Evolutionary conservation across 371 early-diverging fungal species (phyloP), one percentile per base, ranked within the genome.

Genomic region (Ordospora pajunii): DNA sequence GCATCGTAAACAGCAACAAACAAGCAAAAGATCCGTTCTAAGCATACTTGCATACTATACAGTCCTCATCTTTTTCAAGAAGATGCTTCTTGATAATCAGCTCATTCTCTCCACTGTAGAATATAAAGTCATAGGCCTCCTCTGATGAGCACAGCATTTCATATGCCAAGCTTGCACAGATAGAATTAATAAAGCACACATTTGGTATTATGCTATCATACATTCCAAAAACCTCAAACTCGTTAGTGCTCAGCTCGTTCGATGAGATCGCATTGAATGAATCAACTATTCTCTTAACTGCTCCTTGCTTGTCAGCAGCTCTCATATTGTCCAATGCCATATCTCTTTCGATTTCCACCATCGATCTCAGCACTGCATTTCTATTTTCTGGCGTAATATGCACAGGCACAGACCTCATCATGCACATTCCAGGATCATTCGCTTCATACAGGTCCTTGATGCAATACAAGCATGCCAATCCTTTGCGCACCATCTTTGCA

Each of bases 401-500:
- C 50, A 64, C 7, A 1, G 37, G 68, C 49, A 62, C 1, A 27
- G 43, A 42, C 14, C 25, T 48, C 72, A 78, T 37, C 2, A 72
- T 23, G 27, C 81, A 81, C 0, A 67, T 40, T 21, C 19, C 32
- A 19, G 25, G 12, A 1, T 27, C 49, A 21, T 67, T 40, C 52
- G 62, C 40, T 67, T 21, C 45, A 52, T 80, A 82, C 2, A 82
- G 6, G 7, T 74, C 70, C 45, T 68, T 69, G 0, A 82, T 78
- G 40, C 83, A 82, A 67, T 80, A 80, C 43, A 82, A 44, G 53
- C 83, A 82, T 27, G 73, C 67, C 3, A 14, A 48, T 9, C n/a
- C 50, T n/a, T 23, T 62, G 17, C n/a, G 46, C 21, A 77, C 78
- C 25, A 12, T 62, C 62, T 80, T 80, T 22, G 66, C 75, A 68